Conservation (phyloP, 192 early-diverging fungal genomes). For the Podila epigama region DNA sequence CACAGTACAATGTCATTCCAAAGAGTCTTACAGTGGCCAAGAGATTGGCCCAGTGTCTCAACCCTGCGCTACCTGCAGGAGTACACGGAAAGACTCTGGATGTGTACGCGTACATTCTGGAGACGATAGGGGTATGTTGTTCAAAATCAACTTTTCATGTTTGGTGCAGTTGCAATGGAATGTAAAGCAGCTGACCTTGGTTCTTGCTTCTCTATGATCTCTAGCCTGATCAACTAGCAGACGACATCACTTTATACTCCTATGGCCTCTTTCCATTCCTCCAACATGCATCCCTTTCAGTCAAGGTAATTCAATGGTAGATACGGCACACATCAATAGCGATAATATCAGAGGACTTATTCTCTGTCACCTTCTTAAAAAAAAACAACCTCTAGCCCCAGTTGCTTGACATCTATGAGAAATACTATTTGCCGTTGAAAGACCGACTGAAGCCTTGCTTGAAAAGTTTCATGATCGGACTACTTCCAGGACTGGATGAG, state of each 20-base stretch:
- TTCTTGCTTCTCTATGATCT: slow-evolving; percentile 2
- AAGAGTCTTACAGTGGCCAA: slow-evolving; percentile 86
- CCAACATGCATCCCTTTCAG: slow-evolving; percentile 79
- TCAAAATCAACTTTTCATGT: not conserved
- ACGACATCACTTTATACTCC: slow-evolving; percentile 87
- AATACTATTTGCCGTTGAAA: slow-evolving; percentile 78
- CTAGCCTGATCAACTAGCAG: slow-evolving; percentile 74
- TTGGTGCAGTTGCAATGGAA: not conserved
- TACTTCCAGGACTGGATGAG: slow-evolving; percentile 89
- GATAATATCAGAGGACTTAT: not conserved
- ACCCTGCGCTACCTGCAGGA: slow-evolving; percentile 92
- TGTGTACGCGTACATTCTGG: slow-evolving; percentile 82
- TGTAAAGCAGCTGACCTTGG: too few relatives aligned
- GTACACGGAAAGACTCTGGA: slow-evolving; percentile 95
- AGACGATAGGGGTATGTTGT: slow-evolving; percentile 69
- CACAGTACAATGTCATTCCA: slow-evolving; percentile 80
- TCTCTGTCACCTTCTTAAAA: not conserved
- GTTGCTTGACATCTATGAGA: slow-evolving; percentile 79
- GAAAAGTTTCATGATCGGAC: slow-evolving; percentile 79
- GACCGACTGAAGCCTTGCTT: slow-evolving; percentile 72
- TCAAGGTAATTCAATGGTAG: slow-evolving; percentile 64
- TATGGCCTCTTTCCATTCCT: slow-evolving; percentile 92
- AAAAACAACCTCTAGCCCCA: slow-evolving; percentile 65
- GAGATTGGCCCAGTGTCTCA: slow-evolving; percentile 93
- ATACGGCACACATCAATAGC: not conserved